Evolutionary conservation across 768 basidiomycete genomes (phyloP).

Genomic region (Amanita fuliginea): DNA sequence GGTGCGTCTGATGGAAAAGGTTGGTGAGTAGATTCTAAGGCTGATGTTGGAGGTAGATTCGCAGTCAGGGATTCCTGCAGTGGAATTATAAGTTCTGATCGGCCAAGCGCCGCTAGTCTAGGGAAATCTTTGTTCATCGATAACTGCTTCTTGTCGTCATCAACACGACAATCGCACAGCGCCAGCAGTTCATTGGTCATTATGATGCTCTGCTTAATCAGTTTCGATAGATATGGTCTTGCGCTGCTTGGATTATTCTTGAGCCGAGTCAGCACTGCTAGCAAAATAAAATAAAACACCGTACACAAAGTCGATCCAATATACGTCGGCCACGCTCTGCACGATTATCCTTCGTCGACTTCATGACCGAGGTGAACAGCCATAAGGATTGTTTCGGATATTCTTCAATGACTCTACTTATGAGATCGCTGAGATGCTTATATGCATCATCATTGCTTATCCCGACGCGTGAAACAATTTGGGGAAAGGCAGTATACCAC

Average conservation of each 20-base stretch:
- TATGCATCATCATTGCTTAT: slow-evolving; percentile 58
- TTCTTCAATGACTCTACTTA: slow-evolving; percentile 59
- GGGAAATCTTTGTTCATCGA: slow-evolving; percentile 48
- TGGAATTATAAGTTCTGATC: slow-evolving; percentile 71
- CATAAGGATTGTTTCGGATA: slow-evolving; percentile 91
- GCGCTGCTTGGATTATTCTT: slow-evolving; percentile 38
- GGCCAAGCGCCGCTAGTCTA: slow-evolving; percentile 42
- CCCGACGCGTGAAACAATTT: slow-evolving; percentile 90
- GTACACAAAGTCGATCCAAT: slow-evolving; percentile 47
- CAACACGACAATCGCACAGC: slow-evolving; percentile 47
- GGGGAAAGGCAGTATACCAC: slow-evolving; percentile 96
- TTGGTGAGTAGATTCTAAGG: slow-evolving; percentile 49
- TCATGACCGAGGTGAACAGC: slow-evolving; percentile 82
- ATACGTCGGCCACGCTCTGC: slow-evolving; percentile 48
- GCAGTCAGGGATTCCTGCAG: slow-evolving; percentile 89
- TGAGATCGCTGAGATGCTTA: slow-evolving; percentile 49
- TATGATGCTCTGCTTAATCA: slow-evolving; percentile 41
- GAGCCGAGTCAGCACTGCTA: background rate
- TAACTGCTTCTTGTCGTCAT: slow-evolving; percentile 26
- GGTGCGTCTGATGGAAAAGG: slow-evolving; percentile 76
- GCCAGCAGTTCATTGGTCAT: slow-evolving; percentile 65
- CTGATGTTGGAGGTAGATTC: slow-evolving; percentile 68
- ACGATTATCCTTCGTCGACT: slow-evolving; percentile 64
- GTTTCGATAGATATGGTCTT: slow-evolving; percentile 27
- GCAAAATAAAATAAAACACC: slow-evolving; percentile 3